A percentile compares a stretch with the other conserved stretches of the same genome.
These are phyloP conservation scores for Cymbopogon citratus DNA, from an alignment of 176 grass and related monocot species.

Conservation along the genomic window DNA sequence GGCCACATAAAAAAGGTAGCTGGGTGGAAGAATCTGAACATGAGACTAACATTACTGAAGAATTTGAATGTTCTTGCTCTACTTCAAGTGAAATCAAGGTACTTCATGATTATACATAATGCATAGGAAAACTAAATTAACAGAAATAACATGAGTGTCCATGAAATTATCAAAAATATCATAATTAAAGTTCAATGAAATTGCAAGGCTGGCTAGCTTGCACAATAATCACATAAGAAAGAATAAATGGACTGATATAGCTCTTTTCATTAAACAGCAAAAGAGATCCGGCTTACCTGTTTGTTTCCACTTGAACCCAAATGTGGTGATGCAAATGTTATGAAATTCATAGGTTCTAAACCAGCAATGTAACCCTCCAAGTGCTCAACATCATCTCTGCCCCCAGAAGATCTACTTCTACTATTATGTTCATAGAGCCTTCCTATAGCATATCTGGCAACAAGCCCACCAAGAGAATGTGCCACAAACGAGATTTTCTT, in stretches of 20 bases:
- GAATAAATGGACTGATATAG: conserved; percentile 2
- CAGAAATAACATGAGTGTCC: background rate
- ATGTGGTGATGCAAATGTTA: conserved; percentile 97
- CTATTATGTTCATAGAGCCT: conserved; percentile 62
- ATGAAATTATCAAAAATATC: background rate
- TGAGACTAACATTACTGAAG: conserved; percentile 68
- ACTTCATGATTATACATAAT: background rate
- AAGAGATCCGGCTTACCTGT: conserved; percentile 49
- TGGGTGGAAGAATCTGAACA: conserved; percentile 78
- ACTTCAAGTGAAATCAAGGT: conserved; percentile 27
- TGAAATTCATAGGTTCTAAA: conserved; percentile 96
- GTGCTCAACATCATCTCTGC: conserved; percentile 25
- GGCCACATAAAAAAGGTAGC: conserved; percentile 94
- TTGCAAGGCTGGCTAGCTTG: background rate
- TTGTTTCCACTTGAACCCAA: conserved; percentile 96
- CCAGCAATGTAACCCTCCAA: conserved; percentile 69
- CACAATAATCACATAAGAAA: background rate
- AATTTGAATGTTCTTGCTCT: conserved; percentile 41
- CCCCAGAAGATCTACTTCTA: conserved; percentile 20
- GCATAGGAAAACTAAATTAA: background rate
- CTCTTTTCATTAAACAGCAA: conserved; percentile 15
- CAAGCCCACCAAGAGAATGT: conserved; percentile 91
- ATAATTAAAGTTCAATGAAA: background rate
- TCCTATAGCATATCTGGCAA: conserved; percentile 90
- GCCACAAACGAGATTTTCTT: conserved; percentile 95